These are phyloP conservation scores for Starmerella scarabaei DNA, from an alignment of 805 yeast genomes.

Conservation along the genomic window DNA sequence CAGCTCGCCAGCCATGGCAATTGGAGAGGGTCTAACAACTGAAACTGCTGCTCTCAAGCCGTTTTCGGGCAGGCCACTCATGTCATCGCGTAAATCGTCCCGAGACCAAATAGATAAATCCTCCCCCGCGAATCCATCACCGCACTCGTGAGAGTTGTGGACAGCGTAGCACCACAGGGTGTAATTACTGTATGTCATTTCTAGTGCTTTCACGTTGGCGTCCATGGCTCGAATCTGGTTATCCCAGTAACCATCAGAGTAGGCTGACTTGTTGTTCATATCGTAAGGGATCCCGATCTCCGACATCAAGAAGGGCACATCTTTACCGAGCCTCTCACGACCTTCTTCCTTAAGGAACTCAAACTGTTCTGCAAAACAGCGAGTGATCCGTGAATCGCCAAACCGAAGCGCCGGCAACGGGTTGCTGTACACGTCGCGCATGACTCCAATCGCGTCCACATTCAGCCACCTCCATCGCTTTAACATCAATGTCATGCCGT, in stretches of 20 bases:
- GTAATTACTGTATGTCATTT: slow-evolving; percentile 55
- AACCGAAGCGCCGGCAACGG: slow-evolving; percentile 59
- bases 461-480: slow-evolving; percentile 76
- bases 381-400: slow-evolving; percentile 67
- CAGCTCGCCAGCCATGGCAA: slow-evolving; percentile 49
- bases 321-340: slow-evolving; percentile 42
- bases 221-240: slow-evolving; percentile 76
- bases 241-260: slow-evolving; percentile 47
- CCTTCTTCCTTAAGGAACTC: slow-evolving; percentile 56
- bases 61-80: slow-evolving; percentile 21
- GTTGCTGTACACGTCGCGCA: slow-evolving; percentile 60
- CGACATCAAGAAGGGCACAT: slow-evolving; percentile 63
- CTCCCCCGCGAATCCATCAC: slow-evolving; percentile 89
- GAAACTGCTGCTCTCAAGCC: slow-evolving; percentile 72
- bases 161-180: slow-evolving; percentile 80
- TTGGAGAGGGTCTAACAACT: slow-evolving; percentile 62
- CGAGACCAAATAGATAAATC: slow-evolving; percentile 78
- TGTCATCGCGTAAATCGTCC: slow-evolving; percentile 17
- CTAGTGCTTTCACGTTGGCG: slow-evolving; percentile 67
- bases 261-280: slow-evolving; percentile 73
- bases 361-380: slow-evolving; percentile 57
- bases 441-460: slow-evolving; percentile 79
- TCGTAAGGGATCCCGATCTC: slow-evolving; percentile 98
- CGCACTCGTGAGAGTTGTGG: slow-evolving; percentile 65
- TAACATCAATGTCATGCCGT: slow-evolving; percentile 85